Evolutionary conservation across 2,329 filamentous ascomycete species (phyloP).

Genomic region (Parasarocladium wereldwijsianum): DNA sequence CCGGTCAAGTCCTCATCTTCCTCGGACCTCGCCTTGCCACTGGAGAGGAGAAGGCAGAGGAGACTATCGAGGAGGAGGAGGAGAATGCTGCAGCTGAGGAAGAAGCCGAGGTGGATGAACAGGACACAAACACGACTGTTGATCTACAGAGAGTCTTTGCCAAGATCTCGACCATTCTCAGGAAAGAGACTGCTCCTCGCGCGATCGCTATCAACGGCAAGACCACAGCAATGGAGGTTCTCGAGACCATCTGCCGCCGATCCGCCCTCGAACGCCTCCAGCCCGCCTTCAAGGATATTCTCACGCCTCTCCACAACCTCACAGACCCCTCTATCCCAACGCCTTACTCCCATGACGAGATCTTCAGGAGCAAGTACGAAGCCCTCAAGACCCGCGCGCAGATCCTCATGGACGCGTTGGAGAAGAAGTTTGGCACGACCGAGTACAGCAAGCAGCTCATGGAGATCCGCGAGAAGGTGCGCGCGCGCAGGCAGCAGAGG

Average conservation of each 20-base stretch:
- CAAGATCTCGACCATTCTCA: slow-evolving; percentile 63
- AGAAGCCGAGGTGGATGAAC: slow-evolving; percentile 19
- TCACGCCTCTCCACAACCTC: slow-evolving; percentile 59
- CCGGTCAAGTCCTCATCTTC: slow-evolving; percentile 70
- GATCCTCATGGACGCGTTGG: slow-evolving; percentile 67
- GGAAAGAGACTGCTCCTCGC: slow-evolving; percentile 55
- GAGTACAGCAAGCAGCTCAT: slow-evolving; percentile 64
- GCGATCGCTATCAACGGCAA: slow-evolving; percentile 56
- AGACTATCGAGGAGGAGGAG: slow-evolving; percentile 27
- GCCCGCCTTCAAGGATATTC: slow-evolving; percentile 45
- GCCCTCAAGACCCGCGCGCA: slow-evolving; percentile 56
- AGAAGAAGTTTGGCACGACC: slow-evolving; percentile 70
- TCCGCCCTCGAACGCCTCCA: slow-evolving; percentile 41
- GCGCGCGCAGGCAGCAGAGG: slow-evolving; percentile 55
- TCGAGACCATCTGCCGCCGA: slow-evolving; percentile 53
- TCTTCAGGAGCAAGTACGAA: slow-evolving; percentile 56
- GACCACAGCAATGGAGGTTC: slow-evolving; percentile 57
- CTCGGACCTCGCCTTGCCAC: slow-evolving; percentile 44
- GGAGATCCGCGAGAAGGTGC: slow-evolving; percentile 58
- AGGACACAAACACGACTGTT: slow-evolving; percentile 24
- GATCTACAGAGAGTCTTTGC: slow-evolving; percentile 60
- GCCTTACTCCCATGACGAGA: slow-evolving; percentile 56
- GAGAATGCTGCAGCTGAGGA: too few species aligned
- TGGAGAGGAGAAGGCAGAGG: slow-evolving; percentile 21
- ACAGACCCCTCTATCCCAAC: slow-evolving; percentile 64